A percentile compares a stretch with the other conserved stretches of the same genome.
phyloP scores from a whole-genome alignment of 2,329 filamentous ascomycete species.

The Diaporthe aspalathi region DNA sequence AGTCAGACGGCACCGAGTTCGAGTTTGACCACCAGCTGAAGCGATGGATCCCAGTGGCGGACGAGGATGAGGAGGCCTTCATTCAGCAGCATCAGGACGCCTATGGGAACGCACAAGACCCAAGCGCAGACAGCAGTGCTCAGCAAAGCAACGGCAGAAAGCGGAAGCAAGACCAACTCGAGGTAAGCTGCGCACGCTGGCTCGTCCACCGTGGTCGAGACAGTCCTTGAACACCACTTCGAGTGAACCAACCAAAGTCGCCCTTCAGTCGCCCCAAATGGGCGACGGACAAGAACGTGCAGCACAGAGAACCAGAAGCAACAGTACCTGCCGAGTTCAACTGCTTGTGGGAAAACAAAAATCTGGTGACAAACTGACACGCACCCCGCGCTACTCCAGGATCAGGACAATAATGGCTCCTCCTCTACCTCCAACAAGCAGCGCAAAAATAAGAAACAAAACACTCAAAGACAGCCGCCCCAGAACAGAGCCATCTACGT shows the following conservation, averaged over 20 bases:
- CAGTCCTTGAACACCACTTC: constrained; percentile 31
- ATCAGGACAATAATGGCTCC: constrained; percentile 47
- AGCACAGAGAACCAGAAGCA: constrained; percentile 2
- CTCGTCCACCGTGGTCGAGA: constrained; percentile 41
- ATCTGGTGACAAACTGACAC: constrained; percentile 40
- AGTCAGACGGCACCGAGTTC: constrained; percentile 81
- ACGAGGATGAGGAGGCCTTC: constrained; percentile 48
- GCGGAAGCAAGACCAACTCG: constrained; percentile 56
- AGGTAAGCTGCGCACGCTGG: constrained; percentile 55
- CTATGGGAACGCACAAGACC: constrained; percentile 40
- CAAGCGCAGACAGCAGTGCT: constrained; percentile 37
- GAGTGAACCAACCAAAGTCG: constrained; percentile 9
- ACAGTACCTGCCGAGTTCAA: constrained; percentile 18
- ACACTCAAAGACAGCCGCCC: constrained; percentile 53
- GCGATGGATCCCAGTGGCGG: constrained; percentile 75
- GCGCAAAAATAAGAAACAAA: constrained; percentile 54
- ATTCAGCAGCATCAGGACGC: constrained; percentile 46
- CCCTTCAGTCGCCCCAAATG: background rate
- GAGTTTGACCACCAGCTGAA: constrained; percentile 79
- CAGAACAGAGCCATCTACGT: constrained; percentile 94
- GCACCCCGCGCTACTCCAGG: constrained; percentile 38
- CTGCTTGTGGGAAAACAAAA: constrained; percentile 19
- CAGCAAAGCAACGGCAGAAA: constrained; percentile 49
- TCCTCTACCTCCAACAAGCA: constrained; percentile 29
- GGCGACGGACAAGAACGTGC: constrained; percentile 22